Conservation (phyloP, 176 grass and related monocot species). For the Ampelocalamus luodianensis region DNA sequence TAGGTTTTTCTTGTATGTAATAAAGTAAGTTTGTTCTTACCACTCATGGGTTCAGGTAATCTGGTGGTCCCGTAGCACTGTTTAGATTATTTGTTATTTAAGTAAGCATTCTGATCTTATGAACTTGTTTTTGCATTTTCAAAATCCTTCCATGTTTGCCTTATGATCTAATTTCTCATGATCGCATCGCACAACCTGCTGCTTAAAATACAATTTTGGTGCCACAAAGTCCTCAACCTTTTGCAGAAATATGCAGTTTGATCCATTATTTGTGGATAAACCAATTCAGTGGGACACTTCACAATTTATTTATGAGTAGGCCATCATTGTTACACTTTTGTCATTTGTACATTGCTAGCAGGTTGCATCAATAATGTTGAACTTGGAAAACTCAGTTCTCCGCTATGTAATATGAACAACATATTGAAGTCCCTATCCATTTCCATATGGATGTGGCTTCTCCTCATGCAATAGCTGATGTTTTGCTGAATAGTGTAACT, state of each 20-base stretch:
- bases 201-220: constrained; percentile 33
- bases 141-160: constrained; percentile 10
- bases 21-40: background rate
- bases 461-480: background rate
- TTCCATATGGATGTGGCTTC: background rate
- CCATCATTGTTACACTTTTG: background rate
- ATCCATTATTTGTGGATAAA: constrained; percentile 11
- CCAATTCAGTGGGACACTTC: background rate
- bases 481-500: background rate
- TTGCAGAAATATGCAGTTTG: background rate
- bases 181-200: background rate
- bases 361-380: background rate
- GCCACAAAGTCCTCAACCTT: background rate
- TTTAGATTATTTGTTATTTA: background rate
- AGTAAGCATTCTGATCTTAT: background rate
- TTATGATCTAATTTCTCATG: constrained; percentile 9
- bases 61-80: background rate
- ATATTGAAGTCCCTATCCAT: background rate
- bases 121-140: constrained; percentile 22
- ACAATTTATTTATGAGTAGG: background rate
- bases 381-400: background rate
- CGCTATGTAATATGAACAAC: background rate
- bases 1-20: constrained; percentile 12
- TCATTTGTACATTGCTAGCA: background rate
- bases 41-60: background rate